A percentile compares a stretch with the other conserved stretches of the same genome.
Evolutionary conservation across 805 yeast species (phyloP).

Genomic region (Schizosaccharomyces cryophilus): DNA sequence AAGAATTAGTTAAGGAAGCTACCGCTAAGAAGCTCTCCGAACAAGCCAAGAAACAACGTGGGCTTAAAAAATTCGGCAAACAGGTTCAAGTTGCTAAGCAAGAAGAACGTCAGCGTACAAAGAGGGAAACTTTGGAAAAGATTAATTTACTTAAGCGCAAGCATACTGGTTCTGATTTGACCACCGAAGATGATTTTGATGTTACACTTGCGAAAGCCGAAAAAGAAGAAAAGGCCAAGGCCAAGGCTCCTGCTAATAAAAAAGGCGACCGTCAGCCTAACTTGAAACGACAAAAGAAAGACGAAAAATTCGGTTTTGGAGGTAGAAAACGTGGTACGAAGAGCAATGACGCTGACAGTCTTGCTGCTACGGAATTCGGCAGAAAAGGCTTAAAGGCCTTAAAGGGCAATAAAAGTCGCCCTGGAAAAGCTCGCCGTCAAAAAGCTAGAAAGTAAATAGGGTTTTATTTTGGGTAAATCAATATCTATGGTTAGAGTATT

Average conservation of each 20-base stretch:
- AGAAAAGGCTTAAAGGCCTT: background rate
- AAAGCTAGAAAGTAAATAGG: background rate
- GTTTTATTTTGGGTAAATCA: too few relatives aligned
- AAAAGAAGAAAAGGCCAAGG: slow-evolving; percentile 28
- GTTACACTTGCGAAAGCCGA: slow-evolving; percentile 82
- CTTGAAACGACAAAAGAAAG: slow-evolving; percentile 37
- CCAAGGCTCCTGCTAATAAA: slow-evolving; percentile 2
- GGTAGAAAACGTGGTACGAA: slow-evolving; percentile 55
- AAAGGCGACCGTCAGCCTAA: slow-evolving; percentile 4
- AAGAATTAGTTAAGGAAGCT: slow-evolving; percentile 51
- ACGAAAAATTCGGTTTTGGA: slow-evolving; percentile 50
- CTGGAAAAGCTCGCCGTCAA: background rate
- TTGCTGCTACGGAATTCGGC: slow-evolving; percentile 1
- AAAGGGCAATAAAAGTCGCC: background rate
- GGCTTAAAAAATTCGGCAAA: slow-evolving; percentile 87
- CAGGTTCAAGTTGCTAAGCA: slow-evolving; percentile 85
- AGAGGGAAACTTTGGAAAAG: slow-evolving; percentile 70
- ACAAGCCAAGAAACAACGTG: slow-evolving; percentile 84
- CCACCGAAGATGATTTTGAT: slow-evolving; percentile 52
- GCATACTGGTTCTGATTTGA: slow-evolving; percentile 36
- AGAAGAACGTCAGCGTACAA: slow-evolving; percentile 81
- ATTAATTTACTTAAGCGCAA: slow-evolving; percentile 77
- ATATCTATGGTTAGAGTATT: too few relatives aligned
- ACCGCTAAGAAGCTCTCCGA: slow-evolving; percentile 57
- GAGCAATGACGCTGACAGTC: slow-evolving; percentile 45